Evolutionary conservation across 352 stramenopile genomes (phyloP).

Genomic region (Paralagenidium karlingii): DNA sequence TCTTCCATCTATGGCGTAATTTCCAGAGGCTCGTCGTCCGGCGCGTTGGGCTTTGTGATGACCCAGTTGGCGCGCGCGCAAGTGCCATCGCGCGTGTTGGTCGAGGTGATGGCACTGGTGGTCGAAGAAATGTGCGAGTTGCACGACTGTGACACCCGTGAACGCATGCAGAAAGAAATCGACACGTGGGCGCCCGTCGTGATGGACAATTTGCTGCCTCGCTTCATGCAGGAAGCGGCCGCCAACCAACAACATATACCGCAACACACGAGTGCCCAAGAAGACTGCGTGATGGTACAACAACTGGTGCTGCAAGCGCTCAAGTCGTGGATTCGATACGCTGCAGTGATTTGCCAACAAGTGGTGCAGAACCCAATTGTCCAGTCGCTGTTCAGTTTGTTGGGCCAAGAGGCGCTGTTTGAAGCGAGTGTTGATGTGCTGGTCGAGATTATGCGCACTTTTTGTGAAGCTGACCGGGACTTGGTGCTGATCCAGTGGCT

Average conservation of each 20-base stretch:
- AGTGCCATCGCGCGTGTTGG: slow-evolving; percentile 22
- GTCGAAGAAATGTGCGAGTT: slow-evolving; percentile 51
- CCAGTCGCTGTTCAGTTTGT: slow-evolving; percentile 48
- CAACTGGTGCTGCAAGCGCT: slow-evolving; percentile 42
- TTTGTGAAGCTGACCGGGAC: slow-evolving; percentile 29
- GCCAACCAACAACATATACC: slow-evolving; percentile 1
- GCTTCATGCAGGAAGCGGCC: slow-evolving; percentile 57
- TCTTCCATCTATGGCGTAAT: too few species aligned
- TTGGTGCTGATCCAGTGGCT: slow-evolving; percentile 60
- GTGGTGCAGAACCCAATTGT: slow-evolving; percentile 54
- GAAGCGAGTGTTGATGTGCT: slow-evolving; percentile 72
- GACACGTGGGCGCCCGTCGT: slow-evolving; percentile 40
- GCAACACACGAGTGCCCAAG: background rate
- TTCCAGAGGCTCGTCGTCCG: slow-evolving; percentile 8
- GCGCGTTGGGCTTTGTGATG: slow-evolving; percentile 46
- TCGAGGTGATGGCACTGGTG: slow-evolving; percentile 48
- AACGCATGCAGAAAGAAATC: slow-evolving; percentile 45
- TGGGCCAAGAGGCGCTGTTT: slow-evolving; percentile 67
- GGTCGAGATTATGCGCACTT: slow-evolving; percentile 64
- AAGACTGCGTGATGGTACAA: slow-evolving; percentile 22
- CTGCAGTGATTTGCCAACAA: slow-evolving; percentile 18
- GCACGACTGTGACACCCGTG: slow-evolving; percentile 22
- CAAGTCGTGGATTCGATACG: slow-evolving; percentile 48
- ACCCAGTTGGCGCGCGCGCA: slow-evolving; percentile 21
- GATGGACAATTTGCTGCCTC: slow-evolving; percentile 50